Percentiles rank a stretch among this genome's conserved stretches.
phyloP scores from a whole-genome alignment of 768 basidiomycete genomes.

The Macrolepiota fuliginosa region DNA sequence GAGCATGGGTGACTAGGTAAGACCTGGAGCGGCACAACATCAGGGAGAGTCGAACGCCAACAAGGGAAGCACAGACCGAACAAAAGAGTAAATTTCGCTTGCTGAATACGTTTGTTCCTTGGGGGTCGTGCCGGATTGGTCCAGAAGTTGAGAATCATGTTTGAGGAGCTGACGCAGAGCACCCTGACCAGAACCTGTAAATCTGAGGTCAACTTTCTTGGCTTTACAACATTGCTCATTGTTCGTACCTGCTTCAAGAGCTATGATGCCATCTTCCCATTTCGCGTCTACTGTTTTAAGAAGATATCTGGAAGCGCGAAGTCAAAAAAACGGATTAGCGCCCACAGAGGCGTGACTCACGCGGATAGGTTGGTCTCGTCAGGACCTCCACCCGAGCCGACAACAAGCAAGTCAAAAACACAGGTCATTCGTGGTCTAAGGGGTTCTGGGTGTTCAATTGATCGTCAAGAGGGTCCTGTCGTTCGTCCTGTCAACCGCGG shows the following conservation, averaged over 20 bases:
- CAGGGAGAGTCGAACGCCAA: conserved; percentile 4
- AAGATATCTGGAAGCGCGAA: conserved; percentile 65
- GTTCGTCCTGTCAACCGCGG: conserved; percentile 5
- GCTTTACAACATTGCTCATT: not conserved
- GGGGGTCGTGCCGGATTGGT: conserved; percentile 23
- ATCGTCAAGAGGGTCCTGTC: not conserved
- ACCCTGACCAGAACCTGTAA: conserved; percentile 81
- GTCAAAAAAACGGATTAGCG: conserved; percentile 13
- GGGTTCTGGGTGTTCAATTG: not conserved
- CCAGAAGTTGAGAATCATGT: conserved; percentile 53
- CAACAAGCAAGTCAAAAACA: conserved; percentile 71
- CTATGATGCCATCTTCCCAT: conserved; percentile 84
- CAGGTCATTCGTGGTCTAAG: conserved; percentile 25
- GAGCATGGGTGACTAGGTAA: conserved; percentile 85
- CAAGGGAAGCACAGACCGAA: conserved; percentile 34
- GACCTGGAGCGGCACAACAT: conserved; percentile 43
- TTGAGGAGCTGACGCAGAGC: conserved; percentile 63
- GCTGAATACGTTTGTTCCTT: conserved; percentile 32
- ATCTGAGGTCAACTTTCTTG: not conserved
- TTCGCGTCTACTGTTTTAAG: conserved; percentile 62
- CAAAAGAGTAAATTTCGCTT: conserved; percentile 52
- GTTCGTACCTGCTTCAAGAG: conserved; percentile 80
- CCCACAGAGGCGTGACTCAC: conserved; percentile 41
- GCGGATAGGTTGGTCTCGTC: conserved; percentile 86
- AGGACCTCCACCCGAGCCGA: conserved; percentile 86